Evolutionary conservation across 2,329 filamentous ascomycete genomes (phyloP), one percentile per base, ranked within the genome.

Genomic region (Cadophora malorum): DNA sequence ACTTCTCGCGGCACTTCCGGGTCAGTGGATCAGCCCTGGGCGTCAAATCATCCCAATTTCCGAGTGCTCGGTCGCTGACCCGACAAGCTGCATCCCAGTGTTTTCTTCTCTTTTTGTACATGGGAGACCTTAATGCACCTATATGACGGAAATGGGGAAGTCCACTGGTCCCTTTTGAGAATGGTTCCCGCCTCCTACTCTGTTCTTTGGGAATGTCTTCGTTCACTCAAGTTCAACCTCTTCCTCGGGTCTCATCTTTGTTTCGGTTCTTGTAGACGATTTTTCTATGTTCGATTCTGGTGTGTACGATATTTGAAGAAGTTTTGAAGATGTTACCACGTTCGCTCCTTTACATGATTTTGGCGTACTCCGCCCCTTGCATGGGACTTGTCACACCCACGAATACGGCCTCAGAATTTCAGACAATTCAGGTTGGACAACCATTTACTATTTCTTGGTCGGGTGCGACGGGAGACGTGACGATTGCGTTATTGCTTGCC

Each of bases 401-500:
- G 21, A 66, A 61, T 21, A 55, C 64, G n/a, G 47, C 31, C 8
- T 21, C 45, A n/a, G 56, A 66, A 33, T 66, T 66, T 50, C 45
- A 45, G 16, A 61, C 38, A 8, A 33, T 66, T 7, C 31, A 35
- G 12, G 64, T 62, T 35, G 64, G 64, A 19, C 41, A 10, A 8
- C 56, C 64, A 3, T 66, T 66, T 35, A 61, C 23, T n/a, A 62
- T 66, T 12, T 41, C 45, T 6, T 66, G 64, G 64, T 62, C 41
- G 19, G 64, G 49, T 33, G 64, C 64, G 23, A 53, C 45, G 16
- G 64, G 64, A 53, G 47, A 60, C 35, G 64, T 66, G 10, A 62
- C 56, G 1, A 53, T 66, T 25, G n/a, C 58, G 16, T 41, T 66
- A n/a, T n/a, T 61, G 35, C 47, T 55, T 49, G 55, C 64, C 19